phyloP scores from a whole-genome alignment of 2,329 filamentous ascomycete species.

The Fusarium cicatricum region DNA sequence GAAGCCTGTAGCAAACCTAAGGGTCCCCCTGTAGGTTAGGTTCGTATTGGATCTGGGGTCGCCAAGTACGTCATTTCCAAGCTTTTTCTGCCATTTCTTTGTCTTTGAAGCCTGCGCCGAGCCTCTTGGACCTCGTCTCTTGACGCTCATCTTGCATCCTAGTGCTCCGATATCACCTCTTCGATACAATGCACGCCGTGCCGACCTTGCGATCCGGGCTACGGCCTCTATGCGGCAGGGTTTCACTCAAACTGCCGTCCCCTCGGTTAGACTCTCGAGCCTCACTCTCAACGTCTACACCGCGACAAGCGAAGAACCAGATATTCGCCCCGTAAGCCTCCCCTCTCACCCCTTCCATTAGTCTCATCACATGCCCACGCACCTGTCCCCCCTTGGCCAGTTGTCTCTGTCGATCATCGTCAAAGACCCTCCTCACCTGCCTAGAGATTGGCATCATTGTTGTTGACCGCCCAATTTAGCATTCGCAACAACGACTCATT shows the following conservation, averaged over 20 bases:
- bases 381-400: slow-evolving; percentile 7
- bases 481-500: slow-evolving; percentile 64
- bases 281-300: slow-evolving; percentile 37
- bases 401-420: slow-evolving; percentile 36
- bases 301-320: slow-evolving; percentile 45
- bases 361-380: slow-evolving; percentile 20
- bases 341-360: background rate
- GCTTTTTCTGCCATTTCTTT: background rate
- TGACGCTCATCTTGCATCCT: background rate
- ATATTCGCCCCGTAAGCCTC: slow-evolving; percentile 48
- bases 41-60: too few species aligned
- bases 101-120: too few species aligned
- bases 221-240: slow-evolving; percentile 14
- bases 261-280: slow-evolving; percentile 15
- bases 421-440: slow-evolving; percentile 11
- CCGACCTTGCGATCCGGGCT: slow-evolving; percentile 8
- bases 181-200: slow-evolving; percentile 8
- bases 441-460: slow-evolving; percentile 2
- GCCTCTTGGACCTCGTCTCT: background rate
- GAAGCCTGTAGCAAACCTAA: too few species aligned
- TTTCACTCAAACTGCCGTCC: background rate
- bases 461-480: slow-evolving; percentile 46
- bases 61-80: background rate
- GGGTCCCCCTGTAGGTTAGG: too few species aligned
- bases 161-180: background rate